Evolutionary conservation across 2,329 filamentous ascomycete species (phyloP).

Genomic region (Fusarium floridanum): DNA sequence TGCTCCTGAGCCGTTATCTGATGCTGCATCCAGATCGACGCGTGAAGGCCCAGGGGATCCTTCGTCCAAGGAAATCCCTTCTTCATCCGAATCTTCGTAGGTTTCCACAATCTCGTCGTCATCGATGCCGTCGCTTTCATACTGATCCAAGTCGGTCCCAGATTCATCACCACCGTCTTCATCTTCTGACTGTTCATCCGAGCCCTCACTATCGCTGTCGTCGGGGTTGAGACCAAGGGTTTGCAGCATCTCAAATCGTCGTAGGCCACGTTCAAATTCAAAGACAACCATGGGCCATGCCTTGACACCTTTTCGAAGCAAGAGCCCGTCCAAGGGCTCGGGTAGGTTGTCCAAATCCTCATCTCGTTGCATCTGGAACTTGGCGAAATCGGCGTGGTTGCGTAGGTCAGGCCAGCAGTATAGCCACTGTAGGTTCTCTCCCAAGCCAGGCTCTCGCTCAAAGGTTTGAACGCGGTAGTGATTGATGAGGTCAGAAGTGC

Average conservation of each 20-base stretch:
- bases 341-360: slow-evolving; percentile 13
- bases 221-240: slow-evolving; percentile 9
- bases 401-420: slow-evolving; percentile 53
- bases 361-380: slow-evolving; percentile 37
- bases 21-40: slow-evolving; percentile 17
- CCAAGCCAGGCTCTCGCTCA: slow-evolving; percentile 41
- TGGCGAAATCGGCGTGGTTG: slow-evolving; percentile 47
- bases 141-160: slow-evolving; percentile 45
- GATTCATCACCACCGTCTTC: slow-evolving; percentile 33
- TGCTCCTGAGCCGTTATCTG: slow-evolving; percentile 25
- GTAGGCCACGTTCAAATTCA: slow-evolving; percentile 34
- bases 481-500: slow-evolving; percentile 47
- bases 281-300: slow-evolving; percentile 51
- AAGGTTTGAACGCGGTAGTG: slow-evolving; percentile 45
- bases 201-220: slow-evolving; percentile 22
- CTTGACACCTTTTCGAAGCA: slow-evolving; percentile 33
- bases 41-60: not conserved
- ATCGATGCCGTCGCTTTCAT: slow-evolving; percentile 58
- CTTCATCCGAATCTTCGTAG: slow-evolving; percentile 44
- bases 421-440: slow-evolving; percentile 44
- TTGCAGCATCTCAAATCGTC: slow-evolving; percentile 32
- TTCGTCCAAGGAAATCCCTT: slow-evolving; percentile 38
- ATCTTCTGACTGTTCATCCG: slow-evolving; percentile 22
- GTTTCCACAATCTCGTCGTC: slow-evolving; percentile 49
- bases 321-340: not conserved